A percentile compares a stretch with the other conserved stretches of the same genome.
These are phyloP conservation scores for Nyctanthes arbortristis DNA, from an alignment of 257 asterid species.

Conservation along the genomic window DNA sequence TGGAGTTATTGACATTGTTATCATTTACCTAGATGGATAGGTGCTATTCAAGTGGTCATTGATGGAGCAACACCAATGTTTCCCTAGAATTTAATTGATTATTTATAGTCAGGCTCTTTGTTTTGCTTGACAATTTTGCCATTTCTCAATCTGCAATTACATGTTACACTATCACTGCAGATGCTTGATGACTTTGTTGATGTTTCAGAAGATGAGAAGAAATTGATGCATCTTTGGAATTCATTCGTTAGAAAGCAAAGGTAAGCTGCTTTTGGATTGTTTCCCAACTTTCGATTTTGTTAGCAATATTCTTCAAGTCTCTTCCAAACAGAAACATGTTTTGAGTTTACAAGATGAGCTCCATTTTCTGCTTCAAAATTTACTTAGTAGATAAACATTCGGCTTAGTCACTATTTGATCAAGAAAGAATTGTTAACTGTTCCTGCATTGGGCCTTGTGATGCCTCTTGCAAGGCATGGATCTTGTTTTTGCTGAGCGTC, in stretches of 20 bases:
- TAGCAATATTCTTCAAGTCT: conserved; percentile 15
- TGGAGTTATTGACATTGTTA: not conserved
- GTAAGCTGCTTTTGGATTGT: conserved; percentile 34
- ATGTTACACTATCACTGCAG: conserved; percentile 43
- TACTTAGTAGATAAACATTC: not conserved
- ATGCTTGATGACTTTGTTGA: conserved; percentile 99
- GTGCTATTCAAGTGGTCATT: conserved; percentile 15
- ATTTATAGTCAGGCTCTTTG: conserved; percentile 19
- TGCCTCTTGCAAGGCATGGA: not conserved
- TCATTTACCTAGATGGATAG: conserved; percentile 4
- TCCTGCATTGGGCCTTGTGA: not conserved
- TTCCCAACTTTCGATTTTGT: conserved; percentile 15
- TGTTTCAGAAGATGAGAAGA: conserved; percentile 91
- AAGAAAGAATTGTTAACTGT: not conserved
- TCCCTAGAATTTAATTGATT: not conserved
- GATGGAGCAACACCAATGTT: conserved; percentile 5
- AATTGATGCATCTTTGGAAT: conserved; percentile 98
- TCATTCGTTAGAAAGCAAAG: conserved; percentile 95
- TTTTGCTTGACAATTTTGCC: conserved; percentile 18
- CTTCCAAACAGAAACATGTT: not conserved
- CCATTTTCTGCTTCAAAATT: not conserved
- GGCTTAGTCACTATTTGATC: not conserved
- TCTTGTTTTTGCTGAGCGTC: not conserved
- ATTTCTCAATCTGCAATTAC: conserved; percentile 1
- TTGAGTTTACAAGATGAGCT: not conserved